Percentiles rank a stretch among this genome's conserved stretches.
Evolutionary conservation across 768 basidiomycete genomes (phyloP).

Genomic region (Amanita rimosa): DNA sequence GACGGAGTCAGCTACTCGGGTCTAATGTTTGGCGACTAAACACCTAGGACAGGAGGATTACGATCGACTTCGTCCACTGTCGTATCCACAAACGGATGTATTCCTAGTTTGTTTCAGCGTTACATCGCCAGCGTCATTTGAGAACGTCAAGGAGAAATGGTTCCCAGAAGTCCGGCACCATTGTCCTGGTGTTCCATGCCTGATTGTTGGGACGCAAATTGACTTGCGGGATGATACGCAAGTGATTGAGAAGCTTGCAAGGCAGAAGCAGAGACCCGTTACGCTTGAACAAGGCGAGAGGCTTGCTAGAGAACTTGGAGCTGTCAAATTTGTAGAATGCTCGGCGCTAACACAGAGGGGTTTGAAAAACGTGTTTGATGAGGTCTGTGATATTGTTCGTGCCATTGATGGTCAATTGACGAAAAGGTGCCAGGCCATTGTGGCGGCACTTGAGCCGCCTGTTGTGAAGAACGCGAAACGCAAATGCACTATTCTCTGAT

Average conservation of each 20-base stretch:
- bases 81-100: conserved; percentile 99
- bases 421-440: conserved; percentile 73
- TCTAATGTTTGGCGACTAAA: conserved; percentile 4
- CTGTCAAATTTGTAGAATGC: conserved; percentile 99
- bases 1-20: neutral
- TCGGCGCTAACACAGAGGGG: conserved; percentile 99
- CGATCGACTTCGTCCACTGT: conserved; percentile 95
- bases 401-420: conserved; percentile 6
- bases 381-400: conserved; percentile 47
- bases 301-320: conserved; percentile 94
- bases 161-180: conserved; percentile 99
- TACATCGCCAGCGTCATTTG: conserved; percentile 95
- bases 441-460: conserved; percentile 96
- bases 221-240: conserved; percentile 90
- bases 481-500: conserved; percentile 81
- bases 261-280: conserved; percentile 96
- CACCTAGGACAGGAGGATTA: conserved; percentile 94
- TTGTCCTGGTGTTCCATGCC: conserved; percentile 97
- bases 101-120: conserved; percentile 99
- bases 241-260: conserved; percentile 89
- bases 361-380: conserved; percentile 99
- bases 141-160: conserved; percentile 99
- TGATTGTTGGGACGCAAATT: conserved; percentile 97
- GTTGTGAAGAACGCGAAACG: conserved; percentile 70
- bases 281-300: conserved; percentile 81